Evolutionary conservation across 768 basidiomycete genomes (phyloP), one percentile per base, ranked within the genome.

Genomic region (Boletus fagicola): DNA sequence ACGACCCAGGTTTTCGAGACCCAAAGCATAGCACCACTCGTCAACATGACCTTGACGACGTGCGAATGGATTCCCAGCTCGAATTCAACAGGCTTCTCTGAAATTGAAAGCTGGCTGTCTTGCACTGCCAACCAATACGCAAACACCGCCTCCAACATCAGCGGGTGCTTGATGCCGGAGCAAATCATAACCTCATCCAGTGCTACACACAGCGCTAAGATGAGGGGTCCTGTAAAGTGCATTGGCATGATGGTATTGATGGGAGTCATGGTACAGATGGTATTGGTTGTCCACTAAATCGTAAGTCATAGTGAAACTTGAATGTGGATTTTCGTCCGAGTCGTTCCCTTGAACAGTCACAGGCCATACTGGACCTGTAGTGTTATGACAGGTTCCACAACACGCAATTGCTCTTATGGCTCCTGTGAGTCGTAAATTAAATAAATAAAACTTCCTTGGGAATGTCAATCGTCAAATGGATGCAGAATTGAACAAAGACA

Each of bases 1-100:
- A 39, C 36, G 36, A 47, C n/a, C 28, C 13, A 10, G 4, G 13
- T 2, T 20, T 2, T 53, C 9, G 0, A 8, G 1, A 36, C 48
- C 33, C 36, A 30, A 26, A n/a, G 22, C 20, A 11, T 16, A 3
- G 9, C 39, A 5, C 5, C 2, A 1, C 39, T 31, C 4, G 33
- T 2, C 26, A 26, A 24, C 9, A 12, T 33, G 10, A 28, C 42
- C 15, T 1, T 12, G 10, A 33, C 35, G 36, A 57, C 35, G 47
- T 58, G 55, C 49, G 13, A 33, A n/a, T 58, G 55, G 54, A 16
- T 33, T 22, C 4, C 22, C 18, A 31, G 24, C 47, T 49, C 54
- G 18, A 22, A 38, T 16, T 8, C 47, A 1, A 22, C 35, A 5
- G 9, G 1, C 3, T 0, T 11, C 20, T 9, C 46, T n/a, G 54